Conservation (phyloP, 2,329 filamentous ascomycete genomes). For the Ilyonectria sp. region DNA sequence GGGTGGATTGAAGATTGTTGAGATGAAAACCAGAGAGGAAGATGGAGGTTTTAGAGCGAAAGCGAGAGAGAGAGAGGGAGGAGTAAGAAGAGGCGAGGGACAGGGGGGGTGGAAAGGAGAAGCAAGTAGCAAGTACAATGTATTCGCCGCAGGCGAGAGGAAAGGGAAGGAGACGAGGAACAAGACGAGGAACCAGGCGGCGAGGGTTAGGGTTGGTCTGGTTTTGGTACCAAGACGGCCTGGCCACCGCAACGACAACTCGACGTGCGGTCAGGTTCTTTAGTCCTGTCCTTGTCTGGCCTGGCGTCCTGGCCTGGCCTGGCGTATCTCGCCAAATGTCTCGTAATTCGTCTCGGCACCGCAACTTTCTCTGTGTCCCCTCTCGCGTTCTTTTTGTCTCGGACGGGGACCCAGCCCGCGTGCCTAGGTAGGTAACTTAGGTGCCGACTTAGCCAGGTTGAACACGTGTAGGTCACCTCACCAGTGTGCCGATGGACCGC, state of each 20-base stretch:
- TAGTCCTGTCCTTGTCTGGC: not conserved
- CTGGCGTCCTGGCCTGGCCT: not conserved
- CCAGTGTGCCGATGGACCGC: not conserved
- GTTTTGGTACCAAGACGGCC: not conserved
- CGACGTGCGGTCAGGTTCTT: not conserved
- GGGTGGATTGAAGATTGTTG: conserved; percentile 1
- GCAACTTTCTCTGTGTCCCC: not conserved
- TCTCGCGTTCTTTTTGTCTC: conserved; percentile 19
- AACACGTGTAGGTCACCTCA: conserved; percentile 35
- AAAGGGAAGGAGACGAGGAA: conserved; percentile 14
- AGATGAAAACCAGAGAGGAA: conserved; percentile 1
- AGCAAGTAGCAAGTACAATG: conserved; percentile 27
- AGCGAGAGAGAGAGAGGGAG: conserved; percentile 5
- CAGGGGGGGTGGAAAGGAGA: conserved; percentile 20
- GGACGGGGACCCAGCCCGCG: conserved; percentile 10
- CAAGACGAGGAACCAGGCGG: conserved; percentile 6
- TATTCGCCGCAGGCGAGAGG: conserved; percentile 7
- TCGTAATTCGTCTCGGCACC: conserved; percentile 9
- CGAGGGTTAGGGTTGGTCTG: conserved; percentile 27
- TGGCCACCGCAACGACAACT: conserved; percentile 7
- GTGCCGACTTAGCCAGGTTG: conserved; percentile 17
- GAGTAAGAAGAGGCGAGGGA: conserved; percentile 14
- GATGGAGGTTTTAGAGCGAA: not conserved
- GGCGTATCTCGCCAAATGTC: conserved; percentile 7
- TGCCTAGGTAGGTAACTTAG: not conserved